Evolutionary conservation across 2,329 filamentous ascomycete genomes (phyloP).

Genomic region (Colletotrichum musae): DNA sequence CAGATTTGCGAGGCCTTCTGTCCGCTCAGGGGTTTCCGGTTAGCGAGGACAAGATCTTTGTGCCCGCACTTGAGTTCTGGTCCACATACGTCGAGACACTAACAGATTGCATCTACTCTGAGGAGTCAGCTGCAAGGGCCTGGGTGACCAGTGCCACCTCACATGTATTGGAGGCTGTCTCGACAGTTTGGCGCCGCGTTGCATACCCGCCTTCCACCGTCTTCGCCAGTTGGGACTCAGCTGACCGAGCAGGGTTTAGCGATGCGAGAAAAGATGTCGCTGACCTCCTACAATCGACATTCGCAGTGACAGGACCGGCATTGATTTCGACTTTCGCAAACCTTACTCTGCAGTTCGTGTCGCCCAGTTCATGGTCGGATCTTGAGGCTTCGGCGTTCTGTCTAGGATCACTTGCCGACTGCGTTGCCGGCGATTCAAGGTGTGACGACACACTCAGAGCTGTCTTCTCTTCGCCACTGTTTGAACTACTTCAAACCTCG

Average conservation of each 20-base stretch:
- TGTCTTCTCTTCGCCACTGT: slow-evolving; percentile 74
- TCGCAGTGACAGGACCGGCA: slow-evolving; percentile 70
- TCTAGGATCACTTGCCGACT: slow-evolving; percentile 77
- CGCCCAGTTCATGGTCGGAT: slow-evolving; percentile 67
- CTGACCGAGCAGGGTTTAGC: slow-evolving; percentile 76
- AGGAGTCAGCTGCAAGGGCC: slow-evolving; percentile 58
- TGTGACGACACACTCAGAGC: slow-evolving; percentile 72
- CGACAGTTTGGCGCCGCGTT: slow-evolving; percentile 78
- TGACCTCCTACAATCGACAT: slow-evolving; percentile 82
- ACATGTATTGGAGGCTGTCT: slow-evolving; percentile 75
- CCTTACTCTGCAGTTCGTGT: slow-evolving; percentile 65
- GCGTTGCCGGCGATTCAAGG: slow-evolving; percentile 68
- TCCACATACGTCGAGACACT: slow-evolving; percentile 80
- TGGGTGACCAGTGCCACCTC: slow-evolving; percentile 73
- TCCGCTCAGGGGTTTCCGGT: slow-evolving; percentile 76
- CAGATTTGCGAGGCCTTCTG: slow-evolving; percentile 75
- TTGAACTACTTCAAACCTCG: slow-evolving; percentile 67
- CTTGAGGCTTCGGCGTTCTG: slow-evolving; percentile 75
- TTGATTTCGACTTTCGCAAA: slow-evolving; percentile 71
- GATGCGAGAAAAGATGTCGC: slow-evolving; percentile 85
- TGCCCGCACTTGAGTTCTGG: slow-evolving; percentile 86
- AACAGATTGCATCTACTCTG: slow-evolving; percentile 70
- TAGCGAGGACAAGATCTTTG: slow-evolving; percentile 81
- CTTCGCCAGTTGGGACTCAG: slow-evolving; percentile 77
- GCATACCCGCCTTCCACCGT: slow-evolving; percentile 73